phyloP scores from a whole-genome alignment of 345 rosid species.

The Acer negundo region DNA sequence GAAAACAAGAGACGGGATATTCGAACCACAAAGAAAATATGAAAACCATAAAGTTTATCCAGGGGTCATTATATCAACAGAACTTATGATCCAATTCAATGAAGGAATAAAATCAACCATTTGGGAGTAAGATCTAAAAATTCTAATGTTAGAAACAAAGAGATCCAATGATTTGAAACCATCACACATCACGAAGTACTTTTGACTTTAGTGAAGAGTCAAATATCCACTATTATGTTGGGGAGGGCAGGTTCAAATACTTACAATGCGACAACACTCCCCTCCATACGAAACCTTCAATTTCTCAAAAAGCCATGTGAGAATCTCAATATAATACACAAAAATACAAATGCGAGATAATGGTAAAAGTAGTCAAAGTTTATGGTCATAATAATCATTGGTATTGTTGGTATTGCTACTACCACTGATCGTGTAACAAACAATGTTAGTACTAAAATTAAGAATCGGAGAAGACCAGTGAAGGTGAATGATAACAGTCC shows the following conservation, averaged over 20 bases:
- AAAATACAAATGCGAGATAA: background rate
- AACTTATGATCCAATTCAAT: conserved; percentile 10
- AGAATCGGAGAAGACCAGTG: background rate
- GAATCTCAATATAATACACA: conserved; percentile 13
- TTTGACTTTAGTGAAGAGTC: background rate
- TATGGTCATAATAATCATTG: background rate
- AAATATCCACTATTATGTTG: conserved; percentile 6
- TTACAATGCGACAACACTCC: conserved; percentile 21
- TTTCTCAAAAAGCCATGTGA: conserved; percentile 21
- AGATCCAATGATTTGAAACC: background rate
- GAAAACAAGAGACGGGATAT: background rate
- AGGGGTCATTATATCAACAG: conserved; percentile 8
- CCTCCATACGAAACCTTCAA: conserved; percentile 23
- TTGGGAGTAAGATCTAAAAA: background rate
- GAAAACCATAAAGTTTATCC: conserved; percentile 5
- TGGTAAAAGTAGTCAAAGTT: conserved; percentile 7
- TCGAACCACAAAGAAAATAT: background rate
- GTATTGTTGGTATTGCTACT: background rate
- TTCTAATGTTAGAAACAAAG: background rate
- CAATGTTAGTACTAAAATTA: background rate
- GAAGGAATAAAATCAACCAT: background rate
- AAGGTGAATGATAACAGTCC: background rate
- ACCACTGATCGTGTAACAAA: conserved; percentile 1
- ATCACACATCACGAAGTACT: background rate
- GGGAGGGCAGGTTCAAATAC: conserved; percentile 17